Evolutionary conservation across 345 rosid species (phyloP).

Genomic region (Odontarrhena argentea): DNA sequence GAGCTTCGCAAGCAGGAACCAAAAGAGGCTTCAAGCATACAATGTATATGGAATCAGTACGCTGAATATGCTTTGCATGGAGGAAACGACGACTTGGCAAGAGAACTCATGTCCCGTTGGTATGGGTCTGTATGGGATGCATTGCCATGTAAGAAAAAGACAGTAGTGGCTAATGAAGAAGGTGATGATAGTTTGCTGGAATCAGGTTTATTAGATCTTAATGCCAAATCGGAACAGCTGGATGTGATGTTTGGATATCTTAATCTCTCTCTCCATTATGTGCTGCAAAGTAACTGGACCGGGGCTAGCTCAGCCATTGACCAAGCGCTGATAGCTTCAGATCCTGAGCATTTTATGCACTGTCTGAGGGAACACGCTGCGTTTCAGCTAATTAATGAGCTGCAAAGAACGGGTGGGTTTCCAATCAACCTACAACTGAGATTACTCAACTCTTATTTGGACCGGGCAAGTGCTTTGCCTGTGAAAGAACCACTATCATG

Average conservation of each 20-base stretch:
- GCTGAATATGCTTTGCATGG: slow-evolving; percentile 64
- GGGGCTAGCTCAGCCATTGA: slow-evolving; percentile 62
- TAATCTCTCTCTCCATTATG: slow-evolving; percentile 66
- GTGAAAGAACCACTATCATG: slow-evolving; percentile 61
- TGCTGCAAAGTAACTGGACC: slow-evolving; percentile 56
- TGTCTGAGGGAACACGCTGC: slow-evolving; percentile 77
- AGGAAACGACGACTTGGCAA: slow-evolving; percentile 54
- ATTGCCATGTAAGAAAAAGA: slow-evolving; percentile 34
- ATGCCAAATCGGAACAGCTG: slow-evolving; percentile 37
- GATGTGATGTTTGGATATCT: slow-evolving; percentile 76
- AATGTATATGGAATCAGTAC: slow-evolving; percentile 93
- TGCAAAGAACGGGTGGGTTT: slow-evolving; percentile 43
- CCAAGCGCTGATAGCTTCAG: slow-evolving; percentile 59
- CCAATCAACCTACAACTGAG: slow-evolving; percentile 48
- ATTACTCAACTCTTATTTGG: slow-evolving; percentile 58
- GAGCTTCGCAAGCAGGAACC: slow-evolving; percentile 69
- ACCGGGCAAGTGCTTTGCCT: slow-evolving; percentile 50
- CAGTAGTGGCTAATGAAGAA: slow-evolving; percentile 23
- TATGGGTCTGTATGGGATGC: slow-evolving; percentile 55
- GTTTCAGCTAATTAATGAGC: slow-evolving; percentile 49
- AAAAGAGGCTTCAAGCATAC: slow-evolving; percentile 61
- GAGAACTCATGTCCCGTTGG: slow-evolving; percentile 70
- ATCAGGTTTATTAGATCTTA: slow-evolving; percentile 42
- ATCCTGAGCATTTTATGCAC: slow-evolving; percentile 48
- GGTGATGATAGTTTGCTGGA: slow-evolving; percentile 31